Percentiles rank a stretch among this genome's conserved stretches.
phyloP scores from a whole-genome alignment of 2,329 filamentous ascomycete species.

The Coniosporium tulheliwenetii region DNA sequence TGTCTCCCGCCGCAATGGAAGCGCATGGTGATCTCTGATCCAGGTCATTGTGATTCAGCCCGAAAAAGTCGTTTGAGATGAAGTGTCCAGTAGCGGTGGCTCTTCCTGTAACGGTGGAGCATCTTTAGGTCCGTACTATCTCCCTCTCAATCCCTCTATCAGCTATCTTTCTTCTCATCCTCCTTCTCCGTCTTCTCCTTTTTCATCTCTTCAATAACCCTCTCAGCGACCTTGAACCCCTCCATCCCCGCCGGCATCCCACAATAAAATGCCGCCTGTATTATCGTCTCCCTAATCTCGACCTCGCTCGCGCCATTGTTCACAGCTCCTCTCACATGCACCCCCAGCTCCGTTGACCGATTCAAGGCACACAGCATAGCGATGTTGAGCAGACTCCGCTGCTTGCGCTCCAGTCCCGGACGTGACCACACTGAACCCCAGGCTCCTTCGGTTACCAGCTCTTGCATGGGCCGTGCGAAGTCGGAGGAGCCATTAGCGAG shows the following conservation, averaged over 20 bases:
- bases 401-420: slow-evolving; percentile 44
- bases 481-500: slow-evolving; percentile 39
- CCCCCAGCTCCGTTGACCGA: slow-evolving; percentile 40
- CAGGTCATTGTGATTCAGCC: no score
- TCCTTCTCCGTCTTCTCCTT: slow-evolving; percentile 21
- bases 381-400: slow-evolving; percentile 46
- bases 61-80: no score
- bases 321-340: slow-evolving; percentile 46
- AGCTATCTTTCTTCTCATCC: slow-evolving; percentile 3
- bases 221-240: slow-evolving; percentile 36
- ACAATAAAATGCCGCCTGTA: slow-evolving; percentile 35
- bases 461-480: slow-evolving; percentile 46
- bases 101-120: no score
- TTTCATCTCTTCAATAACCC: slow-evolving; percentile 35
- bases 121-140: no score
- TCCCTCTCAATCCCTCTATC: background rate
- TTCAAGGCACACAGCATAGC: slow-evolving; percentile 50
- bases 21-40: no score
- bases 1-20: no score
- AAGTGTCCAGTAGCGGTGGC: no score
- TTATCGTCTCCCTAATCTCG: slow-evolving; percentile 45
- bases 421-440: slow-evolving; percentile 51
- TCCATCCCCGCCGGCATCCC: slow-evolving; percentile 40
- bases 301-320: slow-evolving; percentile 46
- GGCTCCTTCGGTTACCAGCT: slow-evolving; percentile 47